phyloP scores from a whole-genome alignment of 2,329 filamentous ascomycete genomes.

The Magnaporthiopsis incrustans region DNA sequence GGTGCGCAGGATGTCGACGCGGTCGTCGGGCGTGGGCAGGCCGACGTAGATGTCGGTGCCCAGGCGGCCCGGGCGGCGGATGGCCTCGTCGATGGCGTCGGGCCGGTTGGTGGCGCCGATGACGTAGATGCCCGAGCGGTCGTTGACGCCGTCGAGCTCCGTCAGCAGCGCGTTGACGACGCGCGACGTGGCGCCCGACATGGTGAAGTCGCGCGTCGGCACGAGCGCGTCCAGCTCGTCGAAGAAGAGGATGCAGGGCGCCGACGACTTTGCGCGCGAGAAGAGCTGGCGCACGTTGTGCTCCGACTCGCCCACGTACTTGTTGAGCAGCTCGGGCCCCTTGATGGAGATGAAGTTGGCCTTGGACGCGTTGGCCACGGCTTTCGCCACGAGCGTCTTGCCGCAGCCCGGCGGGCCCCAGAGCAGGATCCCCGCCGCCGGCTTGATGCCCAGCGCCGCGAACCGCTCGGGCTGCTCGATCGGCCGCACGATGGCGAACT shows the following conservation, averaged over 20 bases:
- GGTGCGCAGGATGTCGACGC: conserved; percentile 77
- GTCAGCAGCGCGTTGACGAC: conserved; percentile 94
- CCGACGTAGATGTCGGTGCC: conserved; percentile 72
- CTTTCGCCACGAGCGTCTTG: conserved; percentile 93
- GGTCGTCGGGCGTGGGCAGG: conserved; percentile 64
- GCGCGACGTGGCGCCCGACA: conserved; percentile 57
- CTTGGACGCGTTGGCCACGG: conserved; percentile 88
- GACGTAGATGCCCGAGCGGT: conserved; percentile 80
- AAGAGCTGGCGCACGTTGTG: conserved; percentile 90
- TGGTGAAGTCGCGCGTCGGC: conserved; percentile 63
- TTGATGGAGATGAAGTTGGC: conserved; percentile 99
- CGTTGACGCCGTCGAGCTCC: conserved; percentile 80
- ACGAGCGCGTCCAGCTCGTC: conserved; percentile 89
- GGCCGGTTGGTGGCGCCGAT: conserved; percentile 92
- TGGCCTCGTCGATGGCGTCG: conserved; percentile 93
- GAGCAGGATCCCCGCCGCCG: conserved; percentile 80
- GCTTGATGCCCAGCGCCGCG: conserved; percentile 65
- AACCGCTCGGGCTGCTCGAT: conserved; percentile 79
- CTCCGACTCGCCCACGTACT: conserved; percentile 95
- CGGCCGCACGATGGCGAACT: conserved; percentile 79
- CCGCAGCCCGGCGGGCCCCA: conserved; percentile 97
- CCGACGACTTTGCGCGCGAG: conserved; percentile 72
- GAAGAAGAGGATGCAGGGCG: conserved; percentile 95
- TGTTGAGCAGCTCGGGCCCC: conserved; percentile 91
- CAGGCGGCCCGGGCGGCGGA: conserved; percentile 83